These are phyloP conservation scores for Aquilaria agallochum DNA, from an alignment of 441 rosid genomes.

Conservation along the genomic window DNA sequence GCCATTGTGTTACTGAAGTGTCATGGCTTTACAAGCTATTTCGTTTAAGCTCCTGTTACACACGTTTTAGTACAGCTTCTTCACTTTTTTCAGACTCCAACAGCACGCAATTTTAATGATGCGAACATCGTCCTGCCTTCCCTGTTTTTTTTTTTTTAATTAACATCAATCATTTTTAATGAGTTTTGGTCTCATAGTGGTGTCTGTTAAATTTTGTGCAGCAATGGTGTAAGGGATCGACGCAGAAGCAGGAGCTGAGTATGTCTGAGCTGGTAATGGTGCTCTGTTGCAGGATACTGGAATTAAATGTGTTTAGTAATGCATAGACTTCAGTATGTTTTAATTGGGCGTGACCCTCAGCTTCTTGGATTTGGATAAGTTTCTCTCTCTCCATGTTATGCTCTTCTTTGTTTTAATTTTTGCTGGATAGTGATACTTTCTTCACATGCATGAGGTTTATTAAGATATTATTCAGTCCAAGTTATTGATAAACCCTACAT, in stretches of 20 bases:
- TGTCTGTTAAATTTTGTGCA: slow-evolving; percentile 30
- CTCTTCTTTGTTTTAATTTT: slow-evolving; percentile 33
- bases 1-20: background rate
- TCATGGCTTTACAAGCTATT: too few relatives aligned
- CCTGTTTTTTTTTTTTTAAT: background rate
- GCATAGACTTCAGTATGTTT: slow-evolving; percentile 57
- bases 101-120: background rate
- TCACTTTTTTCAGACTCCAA: background rate
- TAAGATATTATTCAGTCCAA: slow-evolving; percentile 24
- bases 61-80: too few relatives aligned
- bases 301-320: slow-evolving; percentile 52
- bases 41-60: too few relatives aligned
- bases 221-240: slow-evolving; percentile 74
- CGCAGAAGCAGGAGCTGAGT: slow-evolving; percentile 91
- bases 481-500: slow-evolving; percentile 33
- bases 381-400: slow-evolving; percentile 45
- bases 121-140: background rate
- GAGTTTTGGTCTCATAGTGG: background rate
- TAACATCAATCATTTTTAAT: background rate
- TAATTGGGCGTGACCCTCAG: slow-evolving; percentile 54
- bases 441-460: slow-evolving; percentile 26
- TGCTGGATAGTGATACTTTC: slow-evolving; percentile 29
- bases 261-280: slow-evolving; percentile 15
- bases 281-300: slow-evolving; percentile 26
- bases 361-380: slow-evolving; percentile 76